phyloP scores from a whole-genome alignment of 345 rosid species.

The Erysimum cheiranthoides region DNA sequence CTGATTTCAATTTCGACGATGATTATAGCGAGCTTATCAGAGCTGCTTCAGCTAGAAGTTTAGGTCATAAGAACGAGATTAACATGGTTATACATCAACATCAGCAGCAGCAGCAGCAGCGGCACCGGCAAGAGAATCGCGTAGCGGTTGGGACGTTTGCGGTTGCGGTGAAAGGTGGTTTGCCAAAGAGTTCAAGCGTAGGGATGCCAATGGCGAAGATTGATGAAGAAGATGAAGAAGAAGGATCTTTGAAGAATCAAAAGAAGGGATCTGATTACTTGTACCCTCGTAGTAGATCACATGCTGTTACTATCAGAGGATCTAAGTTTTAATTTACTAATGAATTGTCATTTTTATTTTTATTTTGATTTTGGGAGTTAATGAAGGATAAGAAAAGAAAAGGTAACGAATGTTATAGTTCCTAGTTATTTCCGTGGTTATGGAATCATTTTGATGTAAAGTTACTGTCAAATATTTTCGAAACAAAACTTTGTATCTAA shows the following conservation, averaged over 20 bases:
- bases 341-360: neutral
- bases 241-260: constrained; percentile 36
- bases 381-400: neutral
- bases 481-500: neutral
- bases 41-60: constrained; percentile 62
- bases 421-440: constrained; percentile 9
- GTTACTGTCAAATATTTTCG: neutral
- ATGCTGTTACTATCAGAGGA: constrained; percentile 44
- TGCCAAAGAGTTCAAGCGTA: constrained; percentile 61
- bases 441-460: constrained; percentile 7
- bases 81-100: constrained; percentile 53
- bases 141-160: neutral
- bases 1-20: constrained; percentile 41
- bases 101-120: neutral
- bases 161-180: neutral
- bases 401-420: neutral
- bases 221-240: constrained; percentile 55
- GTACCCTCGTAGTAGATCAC: constrained; percentile 57
- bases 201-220: constrained; percentile 61
- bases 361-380: neutral
- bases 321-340: constrained; percentile 36
- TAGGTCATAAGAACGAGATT: constrained; percentile 57
- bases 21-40: constrained; percentile 65
- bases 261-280: constrained; percentile 37
- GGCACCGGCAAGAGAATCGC: neutral